phyloP scores from a whole-genome alignment of 495 filamentous ascomycete species.

The Friedmanniomyces simplex region DNA sequence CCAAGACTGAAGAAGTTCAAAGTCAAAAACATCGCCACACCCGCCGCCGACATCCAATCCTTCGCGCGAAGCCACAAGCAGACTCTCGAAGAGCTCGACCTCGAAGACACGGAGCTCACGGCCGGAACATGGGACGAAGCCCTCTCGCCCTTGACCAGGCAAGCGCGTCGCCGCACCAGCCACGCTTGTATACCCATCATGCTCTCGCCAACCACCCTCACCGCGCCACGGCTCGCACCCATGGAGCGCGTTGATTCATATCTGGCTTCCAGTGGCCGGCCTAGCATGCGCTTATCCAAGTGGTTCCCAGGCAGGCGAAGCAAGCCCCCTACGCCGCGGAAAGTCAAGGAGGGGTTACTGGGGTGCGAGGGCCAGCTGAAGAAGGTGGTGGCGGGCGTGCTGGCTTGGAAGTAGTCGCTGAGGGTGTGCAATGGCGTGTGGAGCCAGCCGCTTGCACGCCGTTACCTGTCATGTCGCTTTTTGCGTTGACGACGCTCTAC shows the following conservation, averaged over 20 bases:
- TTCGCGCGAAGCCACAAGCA: slow-evolving; percentile 51
- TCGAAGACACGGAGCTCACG: slow-evolving; percentile 56
- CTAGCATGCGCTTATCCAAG: slow-evolving; percentile 1
- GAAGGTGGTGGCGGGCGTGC: slow-evolving; percentile 5
- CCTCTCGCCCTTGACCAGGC: slow-evolving; percentile 48
- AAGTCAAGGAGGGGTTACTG: slow-evolving; percentile 3
- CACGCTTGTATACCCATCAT: slow-evolving; percentile 19
- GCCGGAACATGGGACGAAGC: slow-evolving; percentile 66
- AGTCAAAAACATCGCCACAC: slow-evolving; percentile 55
- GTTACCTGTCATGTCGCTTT: too few species aligned
- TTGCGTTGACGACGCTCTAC: too few species aligned
- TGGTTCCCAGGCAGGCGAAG: slow-evolving; percentile 5
- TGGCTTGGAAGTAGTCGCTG: slow-evolving; percentile 8
- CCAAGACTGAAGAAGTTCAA: slow-evolving; percentile 50
- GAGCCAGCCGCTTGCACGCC: too few species aligned
- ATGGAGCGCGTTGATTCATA: slow-evolving; percentile 2
- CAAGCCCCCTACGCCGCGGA: neutral
- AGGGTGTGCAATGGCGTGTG: too few species aligned
- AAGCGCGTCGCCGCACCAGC: neutral
- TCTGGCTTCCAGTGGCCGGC: neutral
- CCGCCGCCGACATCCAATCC: slow-evolving; percentile 52
- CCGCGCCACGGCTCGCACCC: neutral
- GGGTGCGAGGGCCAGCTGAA: slow-evolving; percentile 11
- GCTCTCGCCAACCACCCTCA: slow-evolving; percentile 13
- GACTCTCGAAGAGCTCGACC: slow-evolving; percentile 59